Conservation (phyloP, 495 filamentous ascomycete species). For the Penicillium antarcticum region DNA sequence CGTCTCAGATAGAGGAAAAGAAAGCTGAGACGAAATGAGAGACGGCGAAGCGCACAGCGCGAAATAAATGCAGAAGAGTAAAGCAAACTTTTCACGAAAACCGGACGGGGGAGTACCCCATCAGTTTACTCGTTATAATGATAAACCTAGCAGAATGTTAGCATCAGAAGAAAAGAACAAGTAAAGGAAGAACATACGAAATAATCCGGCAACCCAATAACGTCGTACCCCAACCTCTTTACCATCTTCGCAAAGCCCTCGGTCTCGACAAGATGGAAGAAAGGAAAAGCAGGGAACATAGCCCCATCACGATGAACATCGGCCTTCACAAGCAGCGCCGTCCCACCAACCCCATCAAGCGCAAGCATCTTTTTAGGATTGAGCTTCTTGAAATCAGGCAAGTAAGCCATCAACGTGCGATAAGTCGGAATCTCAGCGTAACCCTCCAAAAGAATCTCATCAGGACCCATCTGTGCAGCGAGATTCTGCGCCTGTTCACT, state of each 20-base stretch:
- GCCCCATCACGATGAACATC: constrained; percentile 96
- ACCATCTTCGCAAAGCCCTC: constrained; percentile 99
- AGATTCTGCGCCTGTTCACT: constrained; percentile 71
- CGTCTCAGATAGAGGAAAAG: neutral
- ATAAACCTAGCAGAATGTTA: constrained; percentile 58
- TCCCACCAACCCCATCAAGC: constrained; percentile 92
- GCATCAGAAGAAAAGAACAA: neutral
- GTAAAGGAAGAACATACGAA: constrained; percentile 59
- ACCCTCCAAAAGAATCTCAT: constrained; percentile 92
- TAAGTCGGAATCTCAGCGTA: constrained; percentile 92
- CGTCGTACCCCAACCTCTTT: constrained; percentile 75
- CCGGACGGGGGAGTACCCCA: too few species aligned
- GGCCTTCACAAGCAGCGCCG: constrained; percentile 90
- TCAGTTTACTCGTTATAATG: constrained; percentile 76
- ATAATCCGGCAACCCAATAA: constrained; percentile 90
- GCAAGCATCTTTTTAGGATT: constrained; percentile 60
- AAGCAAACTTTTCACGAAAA: too few species aligned
- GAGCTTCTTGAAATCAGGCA: constrained; percentile 53
- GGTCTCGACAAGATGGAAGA: constrained; percentile 96
- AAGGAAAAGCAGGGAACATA: constrained; percentile 96
- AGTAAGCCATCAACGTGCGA: constrained; percentile 85
- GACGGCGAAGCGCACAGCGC: constrained; percentile 2
- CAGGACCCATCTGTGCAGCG: constrained; percentile 72
- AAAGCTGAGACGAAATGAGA: neutral
- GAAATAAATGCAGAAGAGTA: neutral